Base-by-base conservation (phyloP, 441 rosid species). In the Jatropha podagrica region DNA sequence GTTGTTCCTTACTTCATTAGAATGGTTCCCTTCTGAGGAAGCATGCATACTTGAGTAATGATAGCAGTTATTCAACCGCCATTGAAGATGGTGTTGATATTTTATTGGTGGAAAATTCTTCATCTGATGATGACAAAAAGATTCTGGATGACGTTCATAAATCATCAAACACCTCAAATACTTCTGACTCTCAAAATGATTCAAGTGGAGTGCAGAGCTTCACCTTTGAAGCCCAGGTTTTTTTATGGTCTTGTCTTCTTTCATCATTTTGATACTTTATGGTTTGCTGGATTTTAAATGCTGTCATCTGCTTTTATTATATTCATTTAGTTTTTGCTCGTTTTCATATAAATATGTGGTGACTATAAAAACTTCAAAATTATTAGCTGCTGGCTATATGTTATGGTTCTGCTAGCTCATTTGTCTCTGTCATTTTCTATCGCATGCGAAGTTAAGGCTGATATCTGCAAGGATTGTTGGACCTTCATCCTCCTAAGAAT, bases 161-260 rank as follows among this genome's bases (percentile, higher is more conserved):
- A 77, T 61, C 87, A 74, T 85, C 84, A n/a, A 87, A 83, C 73
- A 59, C 65, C 52, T 76, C 86, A 72, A 83, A 76, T 76, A 65
- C 86, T 77, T 80, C 86, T 79, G 23, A 74, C 65, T 65, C 77
- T 69, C 89, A 84, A 76, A 71, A 74, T 75, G 89, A 91, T 82
- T 79, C 86, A 59, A 86, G 78, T 74, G 60, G 79, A 74, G 73
- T 77, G 59, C 89, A 77, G 80, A 93, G 96, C 88, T 85, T 89
- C 77, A 93, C 98, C 63, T 90, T 96, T 76, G 99, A 96, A 91
- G 90, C 97, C 58, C 98, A 96, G 96, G 99, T 94, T 40, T 40
- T 63, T 12, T 72, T 20, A 32, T 38, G 38, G 11, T 54, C 9
- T 56, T 49, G 11, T 38, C 26, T 52, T 52, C 8, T 32, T 18